A percentile compares a stretch with the other conserved stretches of the same genome.
Evolutionary conservation across 495 filamentous ascomycete genomes (phyloP).

Genomic region (Neurospora pannonica): DNA sequence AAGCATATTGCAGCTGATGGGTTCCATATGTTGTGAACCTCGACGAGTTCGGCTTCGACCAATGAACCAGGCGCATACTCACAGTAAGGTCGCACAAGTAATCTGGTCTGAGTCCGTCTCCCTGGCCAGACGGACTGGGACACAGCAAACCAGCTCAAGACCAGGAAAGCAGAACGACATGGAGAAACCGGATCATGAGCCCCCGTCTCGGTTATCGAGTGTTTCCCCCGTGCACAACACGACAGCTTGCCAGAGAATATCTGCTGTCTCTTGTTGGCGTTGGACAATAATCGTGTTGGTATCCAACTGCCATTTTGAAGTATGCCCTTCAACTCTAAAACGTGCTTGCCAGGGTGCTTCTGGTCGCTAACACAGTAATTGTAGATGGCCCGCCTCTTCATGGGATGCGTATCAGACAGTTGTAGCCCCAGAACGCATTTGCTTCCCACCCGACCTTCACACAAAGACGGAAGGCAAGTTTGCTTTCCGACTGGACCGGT

Average conservation of each 20-base stretch:
- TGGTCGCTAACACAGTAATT: neutral
- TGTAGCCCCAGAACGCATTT: neutral
- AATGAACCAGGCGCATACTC: slow-evolving; percentile 12
- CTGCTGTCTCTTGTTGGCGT: neutral
- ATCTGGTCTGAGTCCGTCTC: slow-evolving; percentile 15
- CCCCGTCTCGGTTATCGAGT: neutral
- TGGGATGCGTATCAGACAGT: neutral
- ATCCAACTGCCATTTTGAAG: neutral
- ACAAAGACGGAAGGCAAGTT: neutral
- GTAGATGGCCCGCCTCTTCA: neutral
- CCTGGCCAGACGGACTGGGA: slow-evolving; percentile 1
- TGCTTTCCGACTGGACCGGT: neutral
- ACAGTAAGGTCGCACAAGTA: slow-evolving; percentile 15
- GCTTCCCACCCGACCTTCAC: neutral
- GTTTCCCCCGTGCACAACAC: neutral
- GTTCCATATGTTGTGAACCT: slow-evolving; percentile 19
- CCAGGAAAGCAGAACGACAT: neutral
- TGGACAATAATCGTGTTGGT: neutral
- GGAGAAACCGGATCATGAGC: neutral
- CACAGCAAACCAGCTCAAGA: neutral
- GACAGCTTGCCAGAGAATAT: neutral
- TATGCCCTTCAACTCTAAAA: neutral
- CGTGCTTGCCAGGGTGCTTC: neutral
- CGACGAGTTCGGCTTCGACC: slow-evolving; percentile 10
- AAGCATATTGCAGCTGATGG: slow-evolving; percentile 12